A percentile compares a stretch with the other conserved stretches of the same genome.
Evolutionary conservation across 2,329 filamentous ascomycete genomes (phyloP).

Genomic region (Penicillium sp.): DNA sequence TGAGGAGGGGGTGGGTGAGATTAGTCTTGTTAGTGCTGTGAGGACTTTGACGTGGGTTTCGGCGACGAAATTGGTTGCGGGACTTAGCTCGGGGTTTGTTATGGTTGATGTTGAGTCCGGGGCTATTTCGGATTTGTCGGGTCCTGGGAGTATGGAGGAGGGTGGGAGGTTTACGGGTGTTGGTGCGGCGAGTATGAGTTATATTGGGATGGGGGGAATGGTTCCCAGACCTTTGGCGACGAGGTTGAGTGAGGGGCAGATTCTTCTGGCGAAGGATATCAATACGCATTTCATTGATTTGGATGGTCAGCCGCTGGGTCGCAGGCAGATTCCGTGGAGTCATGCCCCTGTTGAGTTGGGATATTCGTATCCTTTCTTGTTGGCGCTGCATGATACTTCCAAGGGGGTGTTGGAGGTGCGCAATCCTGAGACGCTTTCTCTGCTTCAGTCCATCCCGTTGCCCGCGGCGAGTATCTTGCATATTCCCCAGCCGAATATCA

Average conservation of each 20-base stretch:
- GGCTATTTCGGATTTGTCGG: slow-evolving; percentile 76
- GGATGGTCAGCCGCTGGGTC: slow-evolving; percentile 78
- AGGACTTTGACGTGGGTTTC: slow-evolving; percentile 91
- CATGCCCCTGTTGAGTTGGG: slow-evolving; percentile 86
- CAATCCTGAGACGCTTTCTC: slow-evolving; percentile 87
- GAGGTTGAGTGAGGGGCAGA: slow-evolving; percentile 77
- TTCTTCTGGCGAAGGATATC: slow-evolving; percentile 95
- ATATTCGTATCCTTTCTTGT: slow-evolving; percentile 94
- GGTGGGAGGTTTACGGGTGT: slow-evolving; percentile 80
- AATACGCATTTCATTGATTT: slow-evolving; percentile 91
- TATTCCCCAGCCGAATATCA: slow-evolving; percentile 89
- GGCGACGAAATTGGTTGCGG: slow-evolving; percentile 83
- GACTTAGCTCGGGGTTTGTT: slow-evolving; percentile 89
- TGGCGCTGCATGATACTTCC: slow-evolving; percentile 79
- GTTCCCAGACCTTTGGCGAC: slow-evolving; percentile 89
- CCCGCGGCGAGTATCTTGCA: slow-evolving; percentile 83
- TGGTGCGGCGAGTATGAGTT: slow-evolving; percentile 87
- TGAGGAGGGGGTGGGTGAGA: slow-evolving; percentile 70
- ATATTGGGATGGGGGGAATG: slow-evolving; percentile 91
- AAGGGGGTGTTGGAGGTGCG: slow-evolving; percentile 88
- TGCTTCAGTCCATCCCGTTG: slow-evolving; percentile 82
- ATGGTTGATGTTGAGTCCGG: slow-evolving; percentile 82
- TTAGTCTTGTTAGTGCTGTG: slow-evolving; percentile 79
- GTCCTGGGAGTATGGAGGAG: slow-evolving; percentile 72
- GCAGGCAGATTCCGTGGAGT: slow-evolving; percentile 90